Base-by-base conservation (phyloP, 768 basidiomycete species). In the Boletales sp. region DNA sequence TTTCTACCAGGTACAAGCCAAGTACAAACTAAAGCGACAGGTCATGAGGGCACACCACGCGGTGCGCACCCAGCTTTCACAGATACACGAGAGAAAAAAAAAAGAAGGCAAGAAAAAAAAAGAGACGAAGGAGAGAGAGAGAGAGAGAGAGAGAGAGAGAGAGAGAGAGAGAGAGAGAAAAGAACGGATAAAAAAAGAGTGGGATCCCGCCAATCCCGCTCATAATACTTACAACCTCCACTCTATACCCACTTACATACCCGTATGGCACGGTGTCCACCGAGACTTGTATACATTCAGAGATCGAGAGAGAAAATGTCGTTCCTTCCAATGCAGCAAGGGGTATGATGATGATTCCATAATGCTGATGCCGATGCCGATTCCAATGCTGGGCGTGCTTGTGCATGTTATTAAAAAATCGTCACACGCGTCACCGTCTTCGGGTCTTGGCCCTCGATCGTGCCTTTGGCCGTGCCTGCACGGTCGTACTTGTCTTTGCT, bases 381-480 rank as follows among this genome's bases (percentile, higher is more conserved):
- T 60, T 19, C 47, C 40, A 45, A 56, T 63, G 48, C 47, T 45
- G 51, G 40, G 53, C 50, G 47, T 49, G 30, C 45, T 51, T 32
- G 44, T 51, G 48, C 49, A 43, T 51, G 42, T 48, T 4, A 21
- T 21, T 21, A 21, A 33, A 36, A 33, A 48, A 34, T 39, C 44
- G 31, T 41, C 55, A 21, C 21, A 21, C 21, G 21, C 33, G 47
- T 65, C 65, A 66, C 46, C 67, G 65, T 55, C 65, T 62, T 48
- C 65, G 62, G 37, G 54, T 36, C 56, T 44, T 69, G 42, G 59
- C 53, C 42, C 65, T 57, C 30, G 65, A 62, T 44, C 65, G 62
- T 46, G 65, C 65, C 56, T 67, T 67, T 34, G 62, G 60, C 47
- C 65, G 67, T 39, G 65, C 56, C 50, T 51, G 65, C 60, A 47